Percentiles rank a stretch among this genome's conserved stretches.
Evolutionary conservation across 139 green algal genomes (phyloP).

Genomic region (Penium margaritaceum): DNA sequence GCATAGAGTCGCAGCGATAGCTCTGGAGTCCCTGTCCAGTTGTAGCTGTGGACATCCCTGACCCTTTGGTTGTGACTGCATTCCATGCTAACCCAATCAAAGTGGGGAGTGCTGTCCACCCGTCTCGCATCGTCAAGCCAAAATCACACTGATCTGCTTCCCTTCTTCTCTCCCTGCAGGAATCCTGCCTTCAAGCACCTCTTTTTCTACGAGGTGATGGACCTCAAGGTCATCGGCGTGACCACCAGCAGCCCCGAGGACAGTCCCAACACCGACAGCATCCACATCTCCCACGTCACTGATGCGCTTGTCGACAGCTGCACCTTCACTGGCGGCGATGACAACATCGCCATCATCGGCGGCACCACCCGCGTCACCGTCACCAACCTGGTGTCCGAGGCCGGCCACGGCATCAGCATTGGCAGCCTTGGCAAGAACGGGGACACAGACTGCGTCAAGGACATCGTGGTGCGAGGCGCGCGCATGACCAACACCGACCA

Average conservation of each 20-base stretch:
- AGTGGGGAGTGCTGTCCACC: no score
- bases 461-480: no score
- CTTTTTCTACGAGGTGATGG: neutral
- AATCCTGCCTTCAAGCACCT: neutral
- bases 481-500: no score
- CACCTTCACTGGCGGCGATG: no score
- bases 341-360: neutral
- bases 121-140: no score
- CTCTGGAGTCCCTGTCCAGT: no score
- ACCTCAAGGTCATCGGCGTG: neutral
- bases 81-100: no score
- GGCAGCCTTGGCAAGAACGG: neutral
- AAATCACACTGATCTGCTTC: no score
- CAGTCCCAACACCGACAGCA: slow-evolving; percentile 1
- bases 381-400: neutral
- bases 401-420: slow-evolving; percentile 5
- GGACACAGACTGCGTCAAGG: neutral
- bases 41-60: no score
- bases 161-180: neutral
- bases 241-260: neutral
- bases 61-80: no score
- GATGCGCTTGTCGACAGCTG: no score
- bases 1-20: no score
- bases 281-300: neutral
- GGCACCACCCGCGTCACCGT: neutral